phyloP scores from a whole-genome alignment of 352 stramenopile genomes.

The Nannochloropsis limnetica region DNA sequence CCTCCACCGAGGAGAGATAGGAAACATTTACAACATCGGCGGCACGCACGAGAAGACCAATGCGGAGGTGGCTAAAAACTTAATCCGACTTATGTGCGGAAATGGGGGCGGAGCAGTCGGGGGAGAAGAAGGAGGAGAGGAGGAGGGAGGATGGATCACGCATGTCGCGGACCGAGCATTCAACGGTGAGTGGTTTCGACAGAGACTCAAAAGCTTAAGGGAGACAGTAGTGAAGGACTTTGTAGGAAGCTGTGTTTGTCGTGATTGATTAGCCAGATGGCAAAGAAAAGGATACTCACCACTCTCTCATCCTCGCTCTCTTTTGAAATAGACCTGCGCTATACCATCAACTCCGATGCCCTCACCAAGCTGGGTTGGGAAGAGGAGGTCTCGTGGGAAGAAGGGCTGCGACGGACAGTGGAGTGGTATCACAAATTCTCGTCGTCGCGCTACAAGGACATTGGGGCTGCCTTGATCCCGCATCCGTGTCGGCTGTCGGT shows the following conservation, averaged over 20 bases:
- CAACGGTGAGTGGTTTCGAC: neutral
- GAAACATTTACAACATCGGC: conserved; percentile 94
- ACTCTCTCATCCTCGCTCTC: conserved; percentile 61
- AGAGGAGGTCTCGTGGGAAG: conserved; percentile 77
- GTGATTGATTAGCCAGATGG: neutral
- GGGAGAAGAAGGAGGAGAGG: conserved; percentile 56
- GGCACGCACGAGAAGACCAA: conserved; percentile 69
- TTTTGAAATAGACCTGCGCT: conserved; percentile 95
- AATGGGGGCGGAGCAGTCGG: conserved; percentile 55
- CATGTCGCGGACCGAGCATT: no score
- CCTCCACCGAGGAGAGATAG: conserved; percentile 77
- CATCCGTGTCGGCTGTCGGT: no score
- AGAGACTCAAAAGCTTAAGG: no score
- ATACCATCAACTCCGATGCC: conserved; percentile 84
- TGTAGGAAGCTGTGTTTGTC: no score
- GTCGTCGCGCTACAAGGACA: conserved; percentile 60
- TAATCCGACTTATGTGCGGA: conserved; percentile 74
- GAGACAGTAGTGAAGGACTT: no score
- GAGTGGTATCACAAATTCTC: conserved; percentile 51
- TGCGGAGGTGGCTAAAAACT: conserved; percentile 71
- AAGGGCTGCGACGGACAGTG: conserved; percentile 69
- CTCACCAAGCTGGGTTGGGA: conserved; percentile 80
- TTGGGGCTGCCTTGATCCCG: conserved; percentile 55
- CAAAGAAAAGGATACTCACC: no score
- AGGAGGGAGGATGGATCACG: neutral